Evolutionary conservation across 139 green algal genomes (phyloP), one percentile per base, ranked within the genome.

Genomic region (Yamagishiella unicocca): DNA sequence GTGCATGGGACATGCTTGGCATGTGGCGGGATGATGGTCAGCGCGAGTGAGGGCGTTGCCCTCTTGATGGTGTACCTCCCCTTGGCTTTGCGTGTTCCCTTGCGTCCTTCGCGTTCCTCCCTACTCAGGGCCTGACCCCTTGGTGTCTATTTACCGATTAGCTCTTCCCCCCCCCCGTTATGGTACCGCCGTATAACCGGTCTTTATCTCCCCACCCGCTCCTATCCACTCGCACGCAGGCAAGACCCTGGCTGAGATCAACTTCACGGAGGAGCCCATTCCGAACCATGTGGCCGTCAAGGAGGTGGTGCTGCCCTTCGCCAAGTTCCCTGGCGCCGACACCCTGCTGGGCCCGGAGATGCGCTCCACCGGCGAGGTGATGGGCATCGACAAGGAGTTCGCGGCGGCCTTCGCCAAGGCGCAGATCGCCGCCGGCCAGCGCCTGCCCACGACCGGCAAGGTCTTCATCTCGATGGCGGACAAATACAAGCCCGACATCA

Each of bases 271-370:
- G 88, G 98, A 99, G 95, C 91, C 96, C n/a, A 87, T 89, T 37
- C 89, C 90, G 61, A 92, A 94, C 45, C 98, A 99, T 87, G 98
- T 99, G 37, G 92, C 97, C 0, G 98, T 99, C 45, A 99, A 99
- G 94, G 98, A 99, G 93, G 98, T 98, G 35, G 98, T 99, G 83
- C 94, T 99, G 83, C 98, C 98, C 4, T 99, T 99, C 92, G 96
- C 98, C 91, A 99, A 99, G 94, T 99, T 99, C 91, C 93, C 94
- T 35, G 88, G 98, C 58, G 95, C 95, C 1, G 98, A 99, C 93
- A 98, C 96, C 3, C 93, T 99, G 84, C 93, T 99, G 53, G 98
- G 98, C 24, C 98, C 98, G 1, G 98, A 99, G 93, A 99, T 99
- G 98, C 91, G 97, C 64, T 98, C 93, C 76, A 99, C 98, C 27